phyloP scores from a whole-genome alignment of 495 filamentous ascomycete genomes.

The Penicillium ochrochloron region DNA sequence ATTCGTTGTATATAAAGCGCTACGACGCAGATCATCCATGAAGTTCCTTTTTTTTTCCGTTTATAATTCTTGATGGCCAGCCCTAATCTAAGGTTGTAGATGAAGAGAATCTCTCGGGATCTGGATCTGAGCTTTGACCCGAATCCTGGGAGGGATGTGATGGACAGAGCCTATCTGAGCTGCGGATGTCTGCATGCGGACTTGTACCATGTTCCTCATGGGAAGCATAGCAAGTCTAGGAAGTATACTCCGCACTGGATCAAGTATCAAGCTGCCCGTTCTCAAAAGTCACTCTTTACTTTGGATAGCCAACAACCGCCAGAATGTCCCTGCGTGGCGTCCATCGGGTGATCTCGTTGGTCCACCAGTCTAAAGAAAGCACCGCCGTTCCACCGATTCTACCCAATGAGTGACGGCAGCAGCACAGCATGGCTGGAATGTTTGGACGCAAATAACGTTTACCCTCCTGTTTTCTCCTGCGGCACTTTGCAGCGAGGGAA shows the following conservation, averaged over 20 bases:
- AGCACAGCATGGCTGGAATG: slow-evolving; percentile 25
- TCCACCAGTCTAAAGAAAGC: slow-evolving; percentile 2
- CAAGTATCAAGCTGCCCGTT: background rate
- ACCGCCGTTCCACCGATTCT: slow-evolving; percentile 1
- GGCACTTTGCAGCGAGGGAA: background rate
- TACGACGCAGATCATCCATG: slow-evolving; percentile 27
- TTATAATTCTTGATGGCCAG: slow-evolving; percentile 6
- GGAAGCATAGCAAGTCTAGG: background rate
- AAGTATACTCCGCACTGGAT: background rate
- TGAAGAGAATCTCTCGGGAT: background rate
- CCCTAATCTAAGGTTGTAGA: background rate
- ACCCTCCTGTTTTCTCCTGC: background rate
- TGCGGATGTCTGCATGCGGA: background rate
- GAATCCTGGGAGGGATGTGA: background rate
- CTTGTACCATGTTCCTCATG: background rate
- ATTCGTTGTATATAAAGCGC: slow-evolving; percentile 41
- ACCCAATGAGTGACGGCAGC: slow-evolving; percentile 26
- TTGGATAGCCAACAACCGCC: background rate
- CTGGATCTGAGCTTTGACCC: background rate
- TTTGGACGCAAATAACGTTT: slow-evolving; percentile 1
- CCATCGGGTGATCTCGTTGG: slow-evolving; percentile 15
- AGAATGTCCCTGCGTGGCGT: slow-evolving; percentile 2
- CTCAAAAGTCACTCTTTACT: background rate
- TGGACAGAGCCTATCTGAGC: slow-evolving; percentile 2
- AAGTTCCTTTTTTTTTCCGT: slow-evolving; percentile 14